Base-by-base conservation (phyloP, 2,329 filamentous ascomycete genomes). In the Bimuria novae-zelandiae region DNA sequence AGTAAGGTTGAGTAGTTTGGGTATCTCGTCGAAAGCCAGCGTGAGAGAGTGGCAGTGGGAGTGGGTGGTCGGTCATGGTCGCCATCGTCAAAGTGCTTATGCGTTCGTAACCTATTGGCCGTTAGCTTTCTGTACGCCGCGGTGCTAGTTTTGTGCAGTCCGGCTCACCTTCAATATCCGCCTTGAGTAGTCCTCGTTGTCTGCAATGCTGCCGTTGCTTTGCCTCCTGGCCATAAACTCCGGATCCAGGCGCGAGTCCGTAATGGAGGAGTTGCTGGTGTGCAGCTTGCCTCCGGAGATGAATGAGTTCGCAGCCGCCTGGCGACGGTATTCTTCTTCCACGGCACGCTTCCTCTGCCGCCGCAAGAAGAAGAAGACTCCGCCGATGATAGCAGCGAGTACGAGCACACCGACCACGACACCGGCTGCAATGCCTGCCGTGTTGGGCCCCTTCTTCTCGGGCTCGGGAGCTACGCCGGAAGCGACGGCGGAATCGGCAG, bases 111-210 rank as follows among this genome's bases (percentile, higher is more conserved):
- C 70, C 70, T 73, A 57, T 41, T 23, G 16, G 53, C 64, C 60
- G 51, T 57, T 52, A 62, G 55, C 47, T 14, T 49, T 37, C 27
- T 14, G 45, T 45, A 37, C 10, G 27, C 35, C 17, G 10, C 32
- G 22, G 14, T n/a, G 37, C 17, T 14, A 17, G 17, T 16, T 37
- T 43, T 21, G 25, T 7, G 29, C 27, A 25, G 11, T 16, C 19
- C 6, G 42, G 50, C 84, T 62, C 83, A 96, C 93, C 86, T 95
- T 90, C 70, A 97, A 84, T 76, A 97, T 97, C 77, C 90, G 89
- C 77, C 93, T 86, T 58, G 93, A 97, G 78, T 96, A 97, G 75
- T 97, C 93, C 76, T 96, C 87, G 76, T 97, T 95, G 74, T 97
- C 93, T 47, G 92, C 93, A 74, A 97, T 97, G 75, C 92, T 97